Evolutionary conservation across 108 stramenopile species (phyloP).

Genomic region (Nitzschia sp.): DNA sequence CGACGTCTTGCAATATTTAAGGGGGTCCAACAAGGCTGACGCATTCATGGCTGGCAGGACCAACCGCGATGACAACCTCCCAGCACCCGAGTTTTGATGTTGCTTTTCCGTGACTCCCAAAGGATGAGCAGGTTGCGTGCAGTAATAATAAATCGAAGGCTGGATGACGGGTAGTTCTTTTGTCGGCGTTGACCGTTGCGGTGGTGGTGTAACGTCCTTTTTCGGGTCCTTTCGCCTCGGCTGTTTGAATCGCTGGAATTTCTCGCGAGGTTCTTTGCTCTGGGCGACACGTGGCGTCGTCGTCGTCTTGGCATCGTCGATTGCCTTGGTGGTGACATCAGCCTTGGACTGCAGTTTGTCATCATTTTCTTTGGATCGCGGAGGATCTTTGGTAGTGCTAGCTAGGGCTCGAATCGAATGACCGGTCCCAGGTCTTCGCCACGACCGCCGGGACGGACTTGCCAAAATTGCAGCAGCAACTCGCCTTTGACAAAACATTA

Average conservation of each 20-base stretch:
- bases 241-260: not conserved
- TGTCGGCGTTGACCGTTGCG: not conserved
- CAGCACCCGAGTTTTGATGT: not conserved
- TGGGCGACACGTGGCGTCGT: no score
- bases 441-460: no score
- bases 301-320: no score
- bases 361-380: not conserved
- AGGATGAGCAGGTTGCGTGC: not conserved
- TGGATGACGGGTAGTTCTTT: not conserved
- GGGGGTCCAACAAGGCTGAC: conserved; percentile 35
- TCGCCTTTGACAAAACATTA: no score
- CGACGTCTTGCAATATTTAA: conserved; percentile 33
- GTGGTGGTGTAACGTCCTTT: no score
- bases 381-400: not conserved
- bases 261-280: no score
- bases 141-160: conserved; percentile 9
- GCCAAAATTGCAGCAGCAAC: no score
- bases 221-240: not conserved
- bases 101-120: not conserved
- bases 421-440: no score
- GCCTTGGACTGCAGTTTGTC: no score
- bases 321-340: no score
- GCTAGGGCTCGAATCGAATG: no score
- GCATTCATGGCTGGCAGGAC: conserved; percentile 37
- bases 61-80: not conserved